A percentile compares a stretch with the other conserved stretches of the same genome.
Conservation (phyloP, 1,284 basidiomycete genomes). For the Phlebopus sp. region DNA sequence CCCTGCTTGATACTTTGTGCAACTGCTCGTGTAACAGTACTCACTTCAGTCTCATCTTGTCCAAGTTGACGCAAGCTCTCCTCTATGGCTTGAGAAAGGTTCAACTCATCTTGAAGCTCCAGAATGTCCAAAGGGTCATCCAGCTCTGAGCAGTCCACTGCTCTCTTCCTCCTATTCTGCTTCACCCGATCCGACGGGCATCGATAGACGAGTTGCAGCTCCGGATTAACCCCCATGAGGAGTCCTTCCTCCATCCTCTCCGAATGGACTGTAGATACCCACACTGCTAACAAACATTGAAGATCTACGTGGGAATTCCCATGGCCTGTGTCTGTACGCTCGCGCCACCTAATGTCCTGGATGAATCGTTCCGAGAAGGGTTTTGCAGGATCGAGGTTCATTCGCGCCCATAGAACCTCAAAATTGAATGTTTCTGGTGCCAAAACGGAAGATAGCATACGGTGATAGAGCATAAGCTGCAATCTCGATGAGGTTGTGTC, state of each 20-base stretch:
- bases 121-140: conserved; percentile 23
- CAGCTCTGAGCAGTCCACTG: conserved; percentile 10
- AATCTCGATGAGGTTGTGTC: conserved; percentile 67
- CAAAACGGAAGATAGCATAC: conserved; percentile 59
- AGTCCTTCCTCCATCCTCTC: conserved; percentile 2
- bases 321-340: conserved; percentile 28
- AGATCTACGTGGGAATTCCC: conserved; percentile 38
- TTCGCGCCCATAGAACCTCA: conserved; percentile 48
- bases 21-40: conserved; percentile 9
- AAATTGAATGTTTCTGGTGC: conserved; percentile 52
- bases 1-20: conserved; percentile 13
- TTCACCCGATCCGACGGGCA: conserved; percentile 9
- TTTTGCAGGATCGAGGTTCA: conserved; percentile 44
- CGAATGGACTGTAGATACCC: conserved; percentile 29
- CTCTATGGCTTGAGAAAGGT: conserved; percentile 71
- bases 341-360: conserved; percentile 42
- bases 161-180: not conserved
- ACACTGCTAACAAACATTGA: conserved; percentile 31
- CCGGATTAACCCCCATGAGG: conserved; percentile 21
- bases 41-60: conserved; percentile 28
- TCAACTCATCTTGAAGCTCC: conserved; percentile 36
- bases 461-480: conserved; percentile 84
- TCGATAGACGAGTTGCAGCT: conserved; percentile 30
- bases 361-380: conserved; percentile 59
- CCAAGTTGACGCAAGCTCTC: conserved; percentile 50